phyloP scores from a whole-genome alignment of 208 protist genomes.

The Trypanosoma platydactyli region DNA sequence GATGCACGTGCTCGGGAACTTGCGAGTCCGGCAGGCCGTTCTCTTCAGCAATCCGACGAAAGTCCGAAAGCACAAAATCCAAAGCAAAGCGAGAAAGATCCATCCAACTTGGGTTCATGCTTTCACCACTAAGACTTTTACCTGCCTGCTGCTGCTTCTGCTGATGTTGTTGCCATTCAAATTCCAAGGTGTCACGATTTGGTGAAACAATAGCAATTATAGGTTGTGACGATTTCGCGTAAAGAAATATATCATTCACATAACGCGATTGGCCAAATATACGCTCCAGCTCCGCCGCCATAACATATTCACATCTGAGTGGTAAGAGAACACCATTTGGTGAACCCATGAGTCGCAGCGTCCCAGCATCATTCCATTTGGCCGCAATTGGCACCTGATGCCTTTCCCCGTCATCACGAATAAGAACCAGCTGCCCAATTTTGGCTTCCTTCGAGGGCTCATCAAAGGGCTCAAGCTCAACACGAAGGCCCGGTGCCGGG shows the following conservation, averaged over 20 bases:
- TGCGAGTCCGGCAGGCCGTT: conserved; percentile 65
- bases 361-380: conserved; percentile 57
- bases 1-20: conserved; percentile 64
- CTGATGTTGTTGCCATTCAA: conserved; percentile 62
- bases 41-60: conserved; percentile 49
- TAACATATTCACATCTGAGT: conserved; percentile 65
- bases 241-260: conserved; percentile 86
- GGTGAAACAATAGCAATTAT: conserved; percentile 84
- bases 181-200: conserved; percentile 83
- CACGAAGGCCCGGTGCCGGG: conserved; percentile 52
- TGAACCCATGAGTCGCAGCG: conserved; percentile 65
- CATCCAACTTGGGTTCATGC: conserved; percentile 47
- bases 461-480: conserved; percentile 58
- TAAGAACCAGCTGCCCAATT: conserved; percentile 58
- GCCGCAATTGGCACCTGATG: conserved; percentile 63
- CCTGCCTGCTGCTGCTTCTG: conserved; percentile 22
- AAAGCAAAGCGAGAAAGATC: conserved; percentile 63
- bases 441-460: conserved; percentile 45
- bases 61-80: conserved; percentile 60
- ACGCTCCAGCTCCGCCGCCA: conserved; percentile 72
- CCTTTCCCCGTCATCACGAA: conserved; percentile 31
- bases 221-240: conserved; percentile 65
- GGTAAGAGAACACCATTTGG: conserved; percentile 79
- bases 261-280: conserved; percentile 75
- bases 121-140: not conserved